These are phyloP conservation scores for Coriolopsis trogii DNA, from an alignment of 1,284 basidiomycete genomes.

Conservation along the genomic window DNA sequence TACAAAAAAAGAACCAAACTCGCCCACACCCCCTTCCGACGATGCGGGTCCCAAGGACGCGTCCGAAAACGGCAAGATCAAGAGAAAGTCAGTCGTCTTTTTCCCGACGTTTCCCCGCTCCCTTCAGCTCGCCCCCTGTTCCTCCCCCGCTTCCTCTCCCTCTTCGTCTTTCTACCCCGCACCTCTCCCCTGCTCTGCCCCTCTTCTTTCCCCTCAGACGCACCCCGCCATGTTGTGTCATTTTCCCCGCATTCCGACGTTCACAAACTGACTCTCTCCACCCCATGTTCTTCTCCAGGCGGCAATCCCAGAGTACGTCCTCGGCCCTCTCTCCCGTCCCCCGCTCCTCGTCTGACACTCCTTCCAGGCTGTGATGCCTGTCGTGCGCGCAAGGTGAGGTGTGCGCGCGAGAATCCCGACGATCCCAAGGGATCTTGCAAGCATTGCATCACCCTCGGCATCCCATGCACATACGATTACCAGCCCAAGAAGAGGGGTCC, in stretches of 20 bases:
- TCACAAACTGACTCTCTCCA: conserved; percentile 30
- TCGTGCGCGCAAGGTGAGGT: conserved; percentile 80
- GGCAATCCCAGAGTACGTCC: conserved; percentile 75
- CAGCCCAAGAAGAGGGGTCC: conserved; percentile 91
- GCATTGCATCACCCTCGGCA: conserved; percentile 80
- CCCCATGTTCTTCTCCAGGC: conserved; percentile 48
- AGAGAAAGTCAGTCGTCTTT: conserved; percentile 67
- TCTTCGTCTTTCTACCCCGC: conserved; percentile 35
- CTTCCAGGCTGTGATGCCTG: conserved; percentile 79
- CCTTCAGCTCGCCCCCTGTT: conserved; percentile 27
- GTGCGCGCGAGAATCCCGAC: conserved; percentile 75
- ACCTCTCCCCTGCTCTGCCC: conserved; percentile 19
- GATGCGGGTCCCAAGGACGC: conserved; percentile 52
- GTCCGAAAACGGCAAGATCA: conserved; percentile 67
- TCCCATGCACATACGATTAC: conserved; percentile 88
- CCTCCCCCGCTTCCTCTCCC: conserved; percentile 26
- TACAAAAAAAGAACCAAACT: conserved; percentile 64
- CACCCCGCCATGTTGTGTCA: conserved; percentile 27
- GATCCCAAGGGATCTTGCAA: conserved; percentile 78
- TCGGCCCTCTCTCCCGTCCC: conserved; percentile 17
- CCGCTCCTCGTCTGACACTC: conserved; percentile 17
- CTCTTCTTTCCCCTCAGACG: conserved; percentile 11
- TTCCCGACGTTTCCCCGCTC: conserved; percentile 43
- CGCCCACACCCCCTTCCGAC: conserved; percentile 65
- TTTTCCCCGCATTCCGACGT: conserved; percentile 19